Evolutionary conservation across 495 filamentous ascomycete genomes (phyloP), one percentile per base, ranked within the genome.

Genomic region (Hyaloscypha bicolor): DNA sequence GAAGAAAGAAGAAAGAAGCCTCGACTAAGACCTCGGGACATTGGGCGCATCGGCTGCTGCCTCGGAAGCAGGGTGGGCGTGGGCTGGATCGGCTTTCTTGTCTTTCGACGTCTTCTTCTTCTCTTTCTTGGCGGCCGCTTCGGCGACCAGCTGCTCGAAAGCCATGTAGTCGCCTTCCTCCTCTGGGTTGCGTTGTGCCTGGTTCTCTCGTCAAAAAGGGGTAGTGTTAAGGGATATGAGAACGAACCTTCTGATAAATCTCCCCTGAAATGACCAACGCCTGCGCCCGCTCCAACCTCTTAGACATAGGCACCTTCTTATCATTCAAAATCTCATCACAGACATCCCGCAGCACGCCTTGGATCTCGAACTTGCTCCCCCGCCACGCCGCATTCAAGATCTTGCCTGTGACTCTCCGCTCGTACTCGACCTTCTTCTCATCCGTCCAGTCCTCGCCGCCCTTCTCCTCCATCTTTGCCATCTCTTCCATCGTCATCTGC

Each of bases 161-260:
- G 93, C 94, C 88, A 98, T 96, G 81, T 96, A 97, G 64, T 97
- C 94, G 69, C 94, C 95, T 81, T 98, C 95, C 80, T 99, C 95
- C 53, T 98, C 96, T 51, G 93, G 91, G 68, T 93, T 91, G 66
- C 95, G 87, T 76, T 91, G 86, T 22, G 95, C 95, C 95, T 98
- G 68, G 12, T 2, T 60, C 30, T n/a, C 30, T n/a, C 6, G 29
- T 60, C 25, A 33, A 6, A 60, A 9, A 39, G 9, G 22, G 30
- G 21, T 25, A 30, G 6, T 21, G 42, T 6, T n/a, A 32, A 51
- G 42, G 65, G 31, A 33, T 55, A 64, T 0, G 9, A 64, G 35
- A 4, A 77, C 85, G 58, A 86, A 96, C 95, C 83, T 92, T 93
- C 63, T 86, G 79, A 71, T 93, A 96, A 66, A 98, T 91, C 67